phyloP scores from a whole-genome alignment of 106 monocot species.

The Apostasia shenzhenica region DNA sequence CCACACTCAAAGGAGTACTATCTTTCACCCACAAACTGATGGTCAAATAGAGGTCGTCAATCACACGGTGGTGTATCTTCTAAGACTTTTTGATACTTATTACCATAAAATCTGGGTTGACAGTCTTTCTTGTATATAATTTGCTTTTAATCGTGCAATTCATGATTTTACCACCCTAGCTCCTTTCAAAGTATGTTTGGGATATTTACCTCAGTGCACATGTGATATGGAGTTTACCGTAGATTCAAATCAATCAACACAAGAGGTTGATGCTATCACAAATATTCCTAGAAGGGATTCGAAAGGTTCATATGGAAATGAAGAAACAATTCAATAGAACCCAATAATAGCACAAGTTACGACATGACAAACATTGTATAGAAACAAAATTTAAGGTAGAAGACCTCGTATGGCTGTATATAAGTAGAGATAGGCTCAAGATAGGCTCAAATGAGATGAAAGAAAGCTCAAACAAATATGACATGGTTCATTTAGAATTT shows the following conservation, averaged over 20 bases:
- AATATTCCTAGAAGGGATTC: no score
- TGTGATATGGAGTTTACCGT: not conserved
- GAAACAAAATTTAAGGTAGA: not conserved
- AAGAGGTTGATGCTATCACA: not conserved
- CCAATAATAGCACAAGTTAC: not conserved
- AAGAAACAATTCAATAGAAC: not conserved
- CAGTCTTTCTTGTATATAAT: not conserved
- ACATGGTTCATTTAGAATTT: not conserved
- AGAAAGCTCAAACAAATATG: not conserved
- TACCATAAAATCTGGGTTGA: slow-evolving; percentile 9
- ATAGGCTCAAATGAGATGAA: not conserved
- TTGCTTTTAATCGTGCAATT: not conserved
- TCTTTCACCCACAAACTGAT: not conserved
- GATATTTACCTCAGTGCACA: not conserved
- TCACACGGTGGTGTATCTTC: not conserved
- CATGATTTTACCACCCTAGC: not conserved
- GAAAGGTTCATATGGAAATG: no score
- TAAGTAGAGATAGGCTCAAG: not conserved
- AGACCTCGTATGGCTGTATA: not conserved
- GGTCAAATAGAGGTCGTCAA: not conserved
- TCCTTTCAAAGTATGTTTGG: not conserved
- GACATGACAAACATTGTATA: not conserved
- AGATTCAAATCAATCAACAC: not conserved
- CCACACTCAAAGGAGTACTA: not conserved
- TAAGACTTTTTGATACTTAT: not conserved